These are phyloP conservation scores for Fraxinus albicans DNA, from an alignment of 305 asterid species.

Conservation along the genomic window DNA sequence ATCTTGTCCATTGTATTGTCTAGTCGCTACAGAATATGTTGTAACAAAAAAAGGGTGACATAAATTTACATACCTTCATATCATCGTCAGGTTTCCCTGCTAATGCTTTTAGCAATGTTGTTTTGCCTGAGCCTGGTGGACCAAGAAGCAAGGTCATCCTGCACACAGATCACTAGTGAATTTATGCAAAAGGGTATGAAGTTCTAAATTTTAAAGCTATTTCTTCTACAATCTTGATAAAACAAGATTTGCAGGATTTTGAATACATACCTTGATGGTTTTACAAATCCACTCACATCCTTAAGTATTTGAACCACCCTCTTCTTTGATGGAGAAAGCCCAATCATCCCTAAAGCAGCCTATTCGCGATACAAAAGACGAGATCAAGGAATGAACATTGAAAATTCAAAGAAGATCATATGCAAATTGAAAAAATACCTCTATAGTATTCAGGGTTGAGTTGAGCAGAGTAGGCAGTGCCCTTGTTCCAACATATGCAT, in stretches of 20 bases:
- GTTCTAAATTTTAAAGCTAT: not conserved
- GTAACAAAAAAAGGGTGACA: not conserved
- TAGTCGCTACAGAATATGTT: not conserved
- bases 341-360: conserved; percentile 54
- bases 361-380: conserved; percentile 17
- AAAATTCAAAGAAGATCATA: not conserved
- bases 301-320: conserved; percentile 58
- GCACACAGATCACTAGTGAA: conserved; percentile 10
- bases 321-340: conserved; percentile 66
- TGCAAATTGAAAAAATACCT: conserved; percentile 38
- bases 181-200: not conserved
- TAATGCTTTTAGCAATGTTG: conserved; percentile 67
- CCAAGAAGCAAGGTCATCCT: conserved; percentile 88
- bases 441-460: conserved; percentile 62
- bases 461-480: conserved; percentile 83
- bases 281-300: conserved; percentile 66
- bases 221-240: not conserved
- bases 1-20: not conserved
- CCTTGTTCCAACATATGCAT: conserved; percentile 69
- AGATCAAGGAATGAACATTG: not conserved
- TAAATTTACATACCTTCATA: conserved; percentile 44
- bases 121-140: conserved; percentile 90
- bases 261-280: conserved; percentile 63
- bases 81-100: conserved; percentile 70
- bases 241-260: not conserved